These are phyloP conservation scores for Juglanconis juglandina DNA, from an alignment of 2,329 filamentous ascomycete genomes.

Conservation along the genomic window DNA sequence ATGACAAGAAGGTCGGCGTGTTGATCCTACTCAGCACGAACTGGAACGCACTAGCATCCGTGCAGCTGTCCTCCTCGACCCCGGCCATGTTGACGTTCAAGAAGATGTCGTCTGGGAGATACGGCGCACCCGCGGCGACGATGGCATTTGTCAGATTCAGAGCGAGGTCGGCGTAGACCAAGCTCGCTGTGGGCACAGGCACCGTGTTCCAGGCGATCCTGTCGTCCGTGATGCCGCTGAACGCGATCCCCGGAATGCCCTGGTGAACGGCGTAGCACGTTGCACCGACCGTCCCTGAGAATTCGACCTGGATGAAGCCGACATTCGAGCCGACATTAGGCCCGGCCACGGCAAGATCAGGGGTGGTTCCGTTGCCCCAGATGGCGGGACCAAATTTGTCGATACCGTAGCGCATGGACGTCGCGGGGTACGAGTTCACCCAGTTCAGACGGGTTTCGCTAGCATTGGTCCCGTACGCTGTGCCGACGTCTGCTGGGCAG, in stretches of 20 bases:
- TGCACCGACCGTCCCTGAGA: conserved; percentile 67
- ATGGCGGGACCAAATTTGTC: conserved; percentile 49
- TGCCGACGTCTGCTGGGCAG: conserved; percentile 54
- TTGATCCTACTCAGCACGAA: conserved; percentile 64
- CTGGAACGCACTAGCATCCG: conserved; percentile 50
- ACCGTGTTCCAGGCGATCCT: conserved; percentile 51
- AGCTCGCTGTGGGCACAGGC: conserved; percentile 50
- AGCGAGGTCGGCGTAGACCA: conserved; percentile 63
- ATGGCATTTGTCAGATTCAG: conserved; percentile 54
- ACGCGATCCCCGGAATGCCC: conserved; percentile 65
- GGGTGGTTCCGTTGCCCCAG: conserved; percentile 46
- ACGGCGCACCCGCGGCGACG: conserved; percentile 55
- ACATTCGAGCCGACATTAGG: conserved; percentile 60
- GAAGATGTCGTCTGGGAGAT: conserved; percentile 57
- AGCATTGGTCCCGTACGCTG: conserved; percentile 52
- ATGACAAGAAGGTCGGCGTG: conserved; percentile 44
- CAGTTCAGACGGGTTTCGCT: conserved; percentile 61
- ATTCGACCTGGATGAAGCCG: conserved; percentile 45
- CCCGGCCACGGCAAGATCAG: conserved; percentile 64
- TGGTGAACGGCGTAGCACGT: conserved; percentile 55
- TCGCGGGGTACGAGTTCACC: conserved; percentile 68
- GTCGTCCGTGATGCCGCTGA: conserved; percentile 53
- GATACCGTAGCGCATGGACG: conserved; percentile 61
- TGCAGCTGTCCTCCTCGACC: conserved; percentile 46
- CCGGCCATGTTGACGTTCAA: conserved; percentile 69